Percentiles rank a stretch among this genome's conserved stretches.
phyloP scores from a whole-genome alignment of 1,284 basidiomycete genomes.

The Tilletia caries region DNA sequence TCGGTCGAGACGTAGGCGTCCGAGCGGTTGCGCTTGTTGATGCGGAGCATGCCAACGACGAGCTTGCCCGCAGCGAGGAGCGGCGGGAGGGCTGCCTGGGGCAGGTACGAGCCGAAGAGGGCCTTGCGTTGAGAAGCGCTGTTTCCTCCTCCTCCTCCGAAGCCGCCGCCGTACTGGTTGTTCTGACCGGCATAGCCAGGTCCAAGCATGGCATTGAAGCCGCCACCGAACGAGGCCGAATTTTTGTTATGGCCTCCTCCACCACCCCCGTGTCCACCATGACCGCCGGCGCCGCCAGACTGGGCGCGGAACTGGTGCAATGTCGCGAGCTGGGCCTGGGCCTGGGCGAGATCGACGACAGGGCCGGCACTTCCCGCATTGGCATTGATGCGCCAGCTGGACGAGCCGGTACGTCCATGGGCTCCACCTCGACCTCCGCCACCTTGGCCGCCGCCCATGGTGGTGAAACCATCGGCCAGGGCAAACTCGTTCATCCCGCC shows the following conservation, averaged over 20 bases:
- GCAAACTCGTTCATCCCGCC: slow-evolving; percentile 37
- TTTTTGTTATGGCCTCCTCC: slow-evolving; percentile 77
- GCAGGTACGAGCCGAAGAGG: slow-evolving; percentile 95
- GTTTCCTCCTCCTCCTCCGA: slow-evolving; percentile 55
- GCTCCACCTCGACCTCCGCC: slow-evolving; percentile 31
- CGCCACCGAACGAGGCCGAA: slow-evolving; percentile 87
- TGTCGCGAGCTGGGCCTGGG: slow-evolving; percentile 88
- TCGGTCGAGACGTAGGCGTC: slow-evolving; percentile 99
- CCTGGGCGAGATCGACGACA: slow-evolving; percentile 54
- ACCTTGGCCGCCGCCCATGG: slow-evolving; percentile 24
- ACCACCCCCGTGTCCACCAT: slow-evolving; percentile 54
- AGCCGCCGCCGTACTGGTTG: slow-evolving; percentile 48
- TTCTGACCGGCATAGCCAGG: slow-evolving; percentile 55
- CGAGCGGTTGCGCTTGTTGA: slow-evolving; percentile 98
- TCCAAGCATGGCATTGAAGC: slow-evolving; percentile 74
- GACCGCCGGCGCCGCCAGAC: slow-evolving; percentile 66
- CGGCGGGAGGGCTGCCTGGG: slow-evolving; percentile 93
- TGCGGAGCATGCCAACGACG: slow-evolving; percentile 92
- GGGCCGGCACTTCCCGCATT: slow-evolving; percentile 20
- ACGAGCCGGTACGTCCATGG: slow-evolving; percentile 27
- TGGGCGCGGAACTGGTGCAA: slow-evolving; percentile 82
- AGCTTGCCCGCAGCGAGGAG: slow-evolving; percentile 96
- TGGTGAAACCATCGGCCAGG: slow-evolving; percentile 44
- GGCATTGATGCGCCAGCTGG: slow-evolving; percentile 37
- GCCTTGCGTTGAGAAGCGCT: slow-evolving; percentile 87